phyloP scores from a whole-genome alignment of 169 alveolate species.

The Plasmodium coatneyi region DNA sequence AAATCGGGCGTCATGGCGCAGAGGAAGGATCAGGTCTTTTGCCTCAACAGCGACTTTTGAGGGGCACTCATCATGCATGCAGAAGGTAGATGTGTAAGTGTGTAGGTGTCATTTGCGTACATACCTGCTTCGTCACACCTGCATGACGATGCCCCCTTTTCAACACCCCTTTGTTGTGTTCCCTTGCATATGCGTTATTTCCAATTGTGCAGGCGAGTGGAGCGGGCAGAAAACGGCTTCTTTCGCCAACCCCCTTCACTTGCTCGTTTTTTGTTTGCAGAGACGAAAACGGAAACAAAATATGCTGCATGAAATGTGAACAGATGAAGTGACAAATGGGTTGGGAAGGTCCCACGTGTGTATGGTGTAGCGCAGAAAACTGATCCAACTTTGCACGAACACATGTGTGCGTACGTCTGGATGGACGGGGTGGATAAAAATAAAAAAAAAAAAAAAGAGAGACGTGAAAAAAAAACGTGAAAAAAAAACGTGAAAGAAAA shows the following conservation, averaged over 20 bases:
- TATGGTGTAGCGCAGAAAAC: neutral
- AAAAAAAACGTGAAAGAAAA: too few species aligned
- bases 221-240: neutral
- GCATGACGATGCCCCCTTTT: neutral
- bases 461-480: neutral
- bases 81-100: neutral
- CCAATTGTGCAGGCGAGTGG: neutral
- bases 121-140: neutral
- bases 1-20: slow-evolving; percentile 96
- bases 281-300: neutral
- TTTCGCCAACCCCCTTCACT: neutral
- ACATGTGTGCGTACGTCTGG: neutral
- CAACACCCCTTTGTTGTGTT: neutral
- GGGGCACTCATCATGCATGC: neutral
- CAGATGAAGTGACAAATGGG: neutral
- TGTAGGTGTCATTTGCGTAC: too few species aligned
- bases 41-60: slow-evolving; percentile 81
- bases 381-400: neutral
- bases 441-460: too few species aligned
- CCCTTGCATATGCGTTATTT: neutral
- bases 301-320: neutral
- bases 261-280: slow-evolving; percentile 22
- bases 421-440: neutral
- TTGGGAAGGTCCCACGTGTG: neutral
- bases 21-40: slow-evolving; percentile 81